Conservation (phyloP, 2,329 filamentous ascomycete species). For the Rhynchosporium graminicola region DNA sequence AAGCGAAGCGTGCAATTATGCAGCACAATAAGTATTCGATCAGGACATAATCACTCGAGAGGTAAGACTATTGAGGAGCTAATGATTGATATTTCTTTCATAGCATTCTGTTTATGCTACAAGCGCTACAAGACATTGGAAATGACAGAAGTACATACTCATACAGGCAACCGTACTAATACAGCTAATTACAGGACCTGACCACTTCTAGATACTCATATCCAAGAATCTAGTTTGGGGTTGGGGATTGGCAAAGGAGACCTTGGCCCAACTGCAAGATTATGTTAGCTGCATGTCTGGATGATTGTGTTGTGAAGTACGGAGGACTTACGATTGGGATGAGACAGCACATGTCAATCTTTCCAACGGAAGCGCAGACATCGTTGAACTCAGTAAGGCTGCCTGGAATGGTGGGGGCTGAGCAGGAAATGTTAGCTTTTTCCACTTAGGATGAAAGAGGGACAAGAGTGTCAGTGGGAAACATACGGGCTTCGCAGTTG, state of each 20-base stretch:
- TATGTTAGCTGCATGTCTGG: slow-evolving; percentile 4
- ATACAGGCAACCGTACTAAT: too few relatives aligned
- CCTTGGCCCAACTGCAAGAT: slow-evolving; percentile 34
- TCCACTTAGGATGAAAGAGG: background rate
- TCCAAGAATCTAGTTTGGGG: too few relatives aligned
- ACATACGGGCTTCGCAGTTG: slow-evolving; percentile 57
- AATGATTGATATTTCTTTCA: too few relatives aligned
- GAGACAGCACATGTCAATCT: slow-evolving; percentile 54
- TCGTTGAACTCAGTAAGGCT: slow-evolving; percentile 45
- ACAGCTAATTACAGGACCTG: too few relatives aligned
- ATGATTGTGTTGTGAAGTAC: background rate
- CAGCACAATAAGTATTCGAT: too few relatives aligned
- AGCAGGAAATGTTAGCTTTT: slow-evolving; percentile 10
- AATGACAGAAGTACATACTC: too few relatives aligned
- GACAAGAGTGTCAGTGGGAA: background rate
- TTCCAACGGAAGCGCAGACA: slow-evolving; percentile 35
- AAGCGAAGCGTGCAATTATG: too few relatives aligned
- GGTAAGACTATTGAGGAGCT: too few relatives aligned
- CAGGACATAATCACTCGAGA: too few relatives aligned
- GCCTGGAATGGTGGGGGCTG: slow-evolving; percentile 43
- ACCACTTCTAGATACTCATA: too few relatives aligned
- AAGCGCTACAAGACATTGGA: too few relatives aligned
- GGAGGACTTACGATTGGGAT: slow-evolving; percentile 47
- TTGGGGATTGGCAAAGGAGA: slow-evolving; percentile 36
- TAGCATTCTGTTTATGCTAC: too few relatives aligned